Percentiles rank a stretch among this genome's conserved stretches.
These are phyloP conservation scores for Mucuna pruriens DNA, from an alignment of 306 rosid species.

Conservation along the genomic window DNA sequence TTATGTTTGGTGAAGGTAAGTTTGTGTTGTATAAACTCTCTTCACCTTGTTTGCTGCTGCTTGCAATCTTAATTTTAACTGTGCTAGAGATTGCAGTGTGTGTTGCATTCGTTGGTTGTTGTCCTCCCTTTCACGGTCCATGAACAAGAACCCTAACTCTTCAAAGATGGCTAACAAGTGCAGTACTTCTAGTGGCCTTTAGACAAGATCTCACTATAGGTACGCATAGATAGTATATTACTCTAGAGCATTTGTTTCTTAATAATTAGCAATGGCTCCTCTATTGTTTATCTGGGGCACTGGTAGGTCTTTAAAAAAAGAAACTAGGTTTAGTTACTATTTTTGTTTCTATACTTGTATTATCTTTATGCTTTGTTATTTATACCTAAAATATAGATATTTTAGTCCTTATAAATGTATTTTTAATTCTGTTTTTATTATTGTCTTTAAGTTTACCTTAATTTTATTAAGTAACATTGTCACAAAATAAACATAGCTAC, in stretches of 20 bases:
- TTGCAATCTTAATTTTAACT: conserved; percentile 63
- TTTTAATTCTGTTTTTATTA: too few relatives aligned
- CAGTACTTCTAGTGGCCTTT: conserved; percentile 18
- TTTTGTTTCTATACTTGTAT: too few relatives aligned
- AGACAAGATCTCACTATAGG: conserved; percentile 33
- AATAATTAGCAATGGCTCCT: conserved; percentile 24
- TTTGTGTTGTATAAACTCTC: conserved; percentile 38
- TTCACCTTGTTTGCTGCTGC: conserved; percentile 36
- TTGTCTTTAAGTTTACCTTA: too few relatives aligned
- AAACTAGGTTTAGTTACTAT: too few relatives aligned
- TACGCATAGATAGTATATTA: background rate
- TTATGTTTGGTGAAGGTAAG: conserved; percentile 54
- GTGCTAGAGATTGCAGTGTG: conserved; percentile 41
- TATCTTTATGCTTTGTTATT: too few relatives aligned
- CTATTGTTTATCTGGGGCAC: conserved; percentile 41
- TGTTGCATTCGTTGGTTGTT: background rate
- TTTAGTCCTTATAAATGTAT: too few relatives aligned
- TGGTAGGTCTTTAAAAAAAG: conserved; percentile 24
- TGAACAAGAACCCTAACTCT: conserved; percentile 40
- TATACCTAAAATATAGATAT: too few relatives aligned
- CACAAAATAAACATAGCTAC: too few relatives aligned
- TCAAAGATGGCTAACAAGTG: conserved; percentile 30
- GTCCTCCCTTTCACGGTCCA: conserved; percentile 50
- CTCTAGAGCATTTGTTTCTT: background rate
- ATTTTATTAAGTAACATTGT: too few relatives aligned